Percentiles rank a stretch among this genome's conserved stretches.
These are phyloP conservation scores for Globomyces sp. DNA, from an alignment of 371 early-diverging fungal species.

Conservation along the genomic window DNA sequence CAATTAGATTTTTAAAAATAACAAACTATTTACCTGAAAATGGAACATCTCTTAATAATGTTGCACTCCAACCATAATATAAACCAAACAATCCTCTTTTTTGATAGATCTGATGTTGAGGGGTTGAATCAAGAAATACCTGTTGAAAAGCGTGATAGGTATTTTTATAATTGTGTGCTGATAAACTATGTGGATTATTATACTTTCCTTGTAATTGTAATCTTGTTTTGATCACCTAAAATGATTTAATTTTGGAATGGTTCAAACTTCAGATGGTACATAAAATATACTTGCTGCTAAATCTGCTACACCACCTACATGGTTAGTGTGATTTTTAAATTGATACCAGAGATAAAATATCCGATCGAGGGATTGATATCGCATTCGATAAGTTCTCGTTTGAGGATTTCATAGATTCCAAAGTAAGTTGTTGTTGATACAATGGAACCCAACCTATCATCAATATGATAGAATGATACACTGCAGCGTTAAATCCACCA, in stretches of 20 bases:
- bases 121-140: slow-evolving; percentile 39
- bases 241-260: no score
- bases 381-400: slow-evolving; percentile 58
- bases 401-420: slow-evolving; percentile 70
- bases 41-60: slow-evolving; percentile 86
- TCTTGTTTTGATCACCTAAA: slow-evolving; percentile 64
- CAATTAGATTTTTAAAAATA: no score
- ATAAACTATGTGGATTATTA: slow-evolving; percentile 72
- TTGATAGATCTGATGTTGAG: slow-evolving; percentile 63
- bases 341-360: slow-evolving; percentile 52
- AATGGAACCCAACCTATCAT: slow-evolving; percentile 57
- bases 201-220: slow-evolving; percentile 79
- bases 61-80: slow-evolving; percentile 92
- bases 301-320: slow-evolving; percentile 69
- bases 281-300: slow-evolving; percentile 69
- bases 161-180: slow-evolving; percentile 71
- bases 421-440: slow-evolving; percentile 72
- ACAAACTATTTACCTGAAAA: slow-evolving; percentile 90
- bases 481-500: slow-evolving; percentile 72
- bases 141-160: slow-evolving; percentile 70
- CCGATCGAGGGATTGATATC: slow-evolving; percentile 60
- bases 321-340: no score
- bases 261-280: slow-evolving; percentile 65
- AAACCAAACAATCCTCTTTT: slow-evolving; percentile 83
- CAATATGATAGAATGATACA: slow-evolving; percentile 21